Base-by-base conservation (phyloP, 139 green algal species). In the Zygnema circumcarinatum region DNA sequence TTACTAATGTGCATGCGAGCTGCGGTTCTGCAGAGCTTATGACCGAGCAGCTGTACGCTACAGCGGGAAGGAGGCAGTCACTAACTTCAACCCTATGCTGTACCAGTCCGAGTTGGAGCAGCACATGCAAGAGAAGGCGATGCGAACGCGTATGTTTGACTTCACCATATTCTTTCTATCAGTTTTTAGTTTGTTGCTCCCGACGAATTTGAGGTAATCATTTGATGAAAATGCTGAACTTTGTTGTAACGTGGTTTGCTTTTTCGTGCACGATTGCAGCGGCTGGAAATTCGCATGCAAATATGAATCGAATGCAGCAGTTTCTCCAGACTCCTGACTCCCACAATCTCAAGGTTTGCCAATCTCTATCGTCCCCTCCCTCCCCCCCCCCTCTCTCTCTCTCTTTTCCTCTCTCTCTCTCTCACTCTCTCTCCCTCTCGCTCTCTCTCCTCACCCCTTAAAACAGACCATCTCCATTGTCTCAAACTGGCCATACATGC, bases 51-150 rank as follows among this genome's bases (percentile, higher is more conserved):
- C 96, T 62, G 93, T 96, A 67, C 84, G 92, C 2, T 90, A 97
- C 36, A 88, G 92, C 7, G 96, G 96, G 29, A 42, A 39, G 0
- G 38, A 40, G 3, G 95, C 96, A 29, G 93, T 95, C 29, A 98
- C 96, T 82, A 98, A 98, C 93, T 98, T 96, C 47, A 38, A 88
- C 1, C n/a, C 88, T 2, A 38, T n/a, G 0, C 38, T 76, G 32
- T 92, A 92, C 85, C 56, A 79, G 3, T 67, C 62, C 21, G 88
- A 92, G 38, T 39, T 90, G 38, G 32, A 38, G 11, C 35, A 78
- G 16, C 36, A 78, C 36, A 39, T 7, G 11, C 7, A 78, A 11
- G 69, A 78, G 7, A 78, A 78, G 69, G 16, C 35, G 16, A 41
- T n/a, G 69, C 35, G 69, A 41, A 16, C 3, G 16, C 3, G 69